These are phyloP conservation scores for Bryum argenteum DNA, from an alignment of 225 moss, liverwort and hornwort species.

Conservation along the genomic window DNA sequence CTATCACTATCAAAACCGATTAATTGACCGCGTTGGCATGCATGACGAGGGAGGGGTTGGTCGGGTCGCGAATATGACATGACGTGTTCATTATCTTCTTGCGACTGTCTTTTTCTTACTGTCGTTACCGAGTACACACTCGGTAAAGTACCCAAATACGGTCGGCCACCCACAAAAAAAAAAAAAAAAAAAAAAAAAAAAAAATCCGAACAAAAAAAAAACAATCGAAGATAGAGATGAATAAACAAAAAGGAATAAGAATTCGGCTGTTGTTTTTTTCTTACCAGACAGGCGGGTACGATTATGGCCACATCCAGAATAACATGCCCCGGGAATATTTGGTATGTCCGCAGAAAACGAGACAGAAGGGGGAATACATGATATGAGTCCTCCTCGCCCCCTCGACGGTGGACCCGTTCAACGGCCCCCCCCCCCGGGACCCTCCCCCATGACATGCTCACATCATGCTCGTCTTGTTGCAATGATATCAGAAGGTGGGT, in stretches of 20 bases:
- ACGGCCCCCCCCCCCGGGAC: too few relatives aligned
- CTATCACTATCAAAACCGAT: too few relatives aligned
- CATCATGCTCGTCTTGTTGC: neutral
- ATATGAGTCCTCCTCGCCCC: neutral
- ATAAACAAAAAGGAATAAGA: too few relatives aligned
- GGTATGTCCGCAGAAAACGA: neutral
- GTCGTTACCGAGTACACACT: neutral
- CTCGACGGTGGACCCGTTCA: slow-evolving; percentile 7
- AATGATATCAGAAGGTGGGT: neutral
- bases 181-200: neutral
- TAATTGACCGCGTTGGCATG: neutral
- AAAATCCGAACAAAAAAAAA: neutral
- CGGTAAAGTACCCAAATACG: neutral
- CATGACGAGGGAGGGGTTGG: too few relatives aligned
- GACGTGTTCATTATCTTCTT: neutral
- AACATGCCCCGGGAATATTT: slow-evolving; percentile 2
- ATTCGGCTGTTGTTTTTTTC: too few relatives aligned
- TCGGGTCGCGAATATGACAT: neutral
- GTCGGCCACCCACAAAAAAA: slow-evolving; percentile 18
- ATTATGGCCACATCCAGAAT: neutral
- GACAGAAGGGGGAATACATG: slow-evolving; percentile 13
- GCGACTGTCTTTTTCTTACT: neutral
- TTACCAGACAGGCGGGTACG: neutral
- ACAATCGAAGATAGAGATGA: neutral
- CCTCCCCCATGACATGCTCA: neutral